phyloP scores from a whole-genome alignment of 225 moss, liverwort and hornwort genomes.

The Bryum argenteum region DNA sequence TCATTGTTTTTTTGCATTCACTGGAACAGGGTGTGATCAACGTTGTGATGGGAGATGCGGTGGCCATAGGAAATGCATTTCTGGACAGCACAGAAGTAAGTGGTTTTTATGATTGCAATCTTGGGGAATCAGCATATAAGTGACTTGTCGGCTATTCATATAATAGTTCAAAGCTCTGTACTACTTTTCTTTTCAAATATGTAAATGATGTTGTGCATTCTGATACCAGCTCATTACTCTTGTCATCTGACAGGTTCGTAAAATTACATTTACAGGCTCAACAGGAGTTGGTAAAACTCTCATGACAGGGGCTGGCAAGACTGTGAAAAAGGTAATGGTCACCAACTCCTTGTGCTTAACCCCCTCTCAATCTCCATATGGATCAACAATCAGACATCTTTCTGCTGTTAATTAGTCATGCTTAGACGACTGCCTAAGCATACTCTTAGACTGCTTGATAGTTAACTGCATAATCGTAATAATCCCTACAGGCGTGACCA shows the following conservation, averaged over 20 bases:
- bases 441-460: not conserved
- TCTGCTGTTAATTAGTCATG: not conserved
- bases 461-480: not conserved
- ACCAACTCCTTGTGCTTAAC: not conserved
- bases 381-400: not conserved
- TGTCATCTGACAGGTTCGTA: slow-evolving; percentile 61
- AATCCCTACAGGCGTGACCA: not conserved
- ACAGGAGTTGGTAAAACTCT: slow-evolving; percentile 78
- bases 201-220: not conserved
- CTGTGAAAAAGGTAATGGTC: slow-evolving; percentile 79
- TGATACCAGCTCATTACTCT: not conserved
- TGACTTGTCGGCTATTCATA: slow-evolving; percentile 7
- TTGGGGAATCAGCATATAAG: not conserved
- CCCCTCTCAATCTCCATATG: not conserved
- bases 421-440: not conserved
- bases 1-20: slow-evolving; percentile 22
- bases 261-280: slow-evolving; percentile 95
- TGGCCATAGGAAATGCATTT: slow-evolving; percentile 73
- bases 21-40: slow-evolving; percentile 81
- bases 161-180: slow-evolving; percentile 11
- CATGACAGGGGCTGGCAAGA: slow-evolving; percentile 79
- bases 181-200: not conserved
- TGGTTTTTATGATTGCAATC: not conserved
- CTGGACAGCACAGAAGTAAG: slow-evolving; percentile 73
- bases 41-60: slow-evolving; percentile 81